These are phyloP conservation scores for Leishmania martiniquensis DNA, from an alignment of 208 protist species.

Conservation along the genomic window DNA sequence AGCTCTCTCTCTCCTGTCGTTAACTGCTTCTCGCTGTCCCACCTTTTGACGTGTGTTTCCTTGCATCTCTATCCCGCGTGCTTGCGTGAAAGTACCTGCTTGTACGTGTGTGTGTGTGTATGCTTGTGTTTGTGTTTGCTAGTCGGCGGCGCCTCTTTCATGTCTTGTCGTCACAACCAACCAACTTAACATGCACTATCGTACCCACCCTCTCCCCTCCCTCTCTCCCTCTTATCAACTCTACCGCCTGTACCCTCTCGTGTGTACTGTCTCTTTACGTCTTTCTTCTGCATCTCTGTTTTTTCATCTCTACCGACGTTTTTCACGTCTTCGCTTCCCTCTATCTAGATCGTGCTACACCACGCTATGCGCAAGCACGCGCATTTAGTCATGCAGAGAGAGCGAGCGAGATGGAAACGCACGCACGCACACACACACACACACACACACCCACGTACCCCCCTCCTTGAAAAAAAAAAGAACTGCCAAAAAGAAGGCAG, in stretches of 20 bases:
- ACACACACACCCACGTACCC: too few relatives aligned
- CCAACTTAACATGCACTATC: constrained; percentile 15
- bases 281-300: neutral
- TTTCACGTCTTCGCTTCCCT: constrained; percentile 4
- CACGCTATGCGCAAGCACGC: neutral
- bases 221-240: neutral
- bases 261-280: neutral
- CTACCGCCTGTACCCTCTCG: neutral
- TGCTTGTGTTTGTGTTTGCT: neutral
- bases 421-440: too few relatives aligned
- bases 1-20: neutral
- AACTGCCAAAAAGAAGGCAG: too few relatives aligned
- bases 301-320: too few relatives aligned
- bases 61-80: neutral
- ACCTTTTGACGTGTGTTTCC: neutral
- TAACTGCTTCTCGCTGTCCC: neutral
- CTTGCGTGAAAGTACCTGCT: neutral
- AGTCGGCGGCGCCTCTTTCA: constrained; percentile 2
- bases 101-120: neutral
- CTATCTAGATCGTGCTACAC: neutral
- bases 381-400: neutral
- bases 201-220: neutral
- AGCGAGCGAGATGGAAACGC: too few relatives aligned
- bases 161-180: constrained; percentile 7
- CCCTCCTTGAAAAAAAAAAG: neutral